phyloP scores from a whole-genome alignment of 2,329 filamentous ascomycete species.

The Pseudocercospora cruenta region DNA sequence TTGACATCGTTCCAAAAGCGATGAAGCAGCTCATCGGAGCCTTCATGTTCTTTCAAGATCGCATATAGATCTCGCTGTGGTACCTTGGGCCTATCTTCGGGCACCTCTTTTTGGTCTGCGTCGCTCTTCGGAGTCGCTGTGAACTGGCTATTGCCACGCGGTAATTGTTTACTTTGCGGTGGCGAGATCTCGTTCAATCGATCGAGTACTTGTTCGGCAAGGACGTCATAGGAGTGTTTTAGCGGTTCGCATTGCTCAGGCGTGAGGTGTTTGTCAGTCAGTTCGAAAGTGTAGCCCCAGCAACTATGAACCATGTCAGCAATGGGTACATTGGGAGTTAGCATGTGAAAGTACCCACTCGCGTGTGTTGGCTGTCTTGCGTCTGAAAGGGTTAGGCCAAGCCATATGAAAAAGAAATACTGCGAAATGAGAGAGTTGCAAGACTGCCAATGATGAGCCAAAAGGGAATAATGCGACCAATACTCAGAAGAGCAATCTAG shows the following conservation, averaged over 20 bases:
- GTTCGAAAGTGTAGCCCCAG: slow-evolving; percentile 72
- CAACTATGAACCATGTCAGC: slow-evolving; percentile 38
- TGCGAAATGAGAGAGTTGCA: neutral
- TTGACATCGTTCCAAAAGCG: slow-evolving; percentile 69
- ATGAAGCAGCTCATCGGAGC: slow-evolving; percentile 58
- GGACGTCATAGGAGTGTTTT: slow-evolving; percentile 68
- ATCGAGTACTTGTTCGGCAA: slow-evolving; percentile 68
- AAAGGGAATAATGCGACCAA: neutral
- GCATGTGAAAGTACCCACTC: slow-evolving; percentile 40
- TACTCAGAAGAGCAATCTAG: neutral
- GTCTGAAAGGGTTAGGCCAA: slow-evolving; percentile 48
- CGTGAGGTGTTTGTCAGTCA: slow-evolving; percentile 67
- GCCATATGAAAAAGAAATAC: slow-evolving; percentile 41
- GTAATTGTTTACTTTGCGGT: slow-evolving; percentile 44
- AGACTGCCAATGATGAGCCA: neutral
- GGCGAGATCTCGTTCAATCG: slow-evolving; percentile 65
- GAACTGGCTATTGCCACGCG: slow-evolving; percentile 43
- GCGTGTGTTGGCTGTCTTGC: slow-evolving; percentile 48
- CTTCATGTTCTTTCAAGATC: slow-evolving; percentile 62
- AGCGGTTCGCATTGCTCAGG: slow-evolving; percentile 62
- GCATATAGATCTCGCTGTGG: slow-evolving; percentile 63
- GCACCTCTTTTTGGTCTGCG: slow-evolving; percentile 29
- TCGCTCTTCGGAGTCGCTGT: neutral
- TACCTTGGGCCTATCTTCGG: slow-evolving; percentile 33
- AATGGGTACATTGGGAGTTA: neutral